These are phyloP conservation scores for Penicillium hesseltinei DNA, from an alignment of 2,329 filamentous ascomycete genomes.

Conservation along the genomic window DNA sequence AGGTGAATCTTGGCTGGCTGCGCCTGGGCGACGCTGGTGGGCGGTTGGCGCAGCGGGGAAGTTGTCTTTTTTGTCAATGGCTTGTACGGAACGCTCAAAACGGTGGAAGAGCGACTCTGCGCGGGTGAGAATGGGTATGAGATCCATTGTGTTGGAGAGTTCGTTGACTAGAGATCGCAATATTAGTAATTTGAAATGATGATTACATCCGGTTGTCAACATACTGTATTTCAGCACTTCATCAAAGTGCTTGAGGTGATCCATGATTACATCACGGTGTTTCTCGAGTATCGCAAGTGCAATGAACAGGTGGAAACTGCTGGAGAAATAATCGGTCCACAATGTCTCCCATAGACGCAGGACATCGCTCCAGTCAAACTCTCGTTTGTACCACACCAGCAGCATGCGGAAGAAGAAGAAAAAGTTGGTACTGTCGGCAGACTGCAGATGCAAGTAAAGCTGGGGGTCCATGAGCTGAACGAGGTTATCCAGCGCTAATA, in stretches of 20 bases:
- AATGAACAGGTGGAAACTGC: conserved; percentile 91
- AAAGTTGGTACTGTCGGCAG: conserved; percentile 94
- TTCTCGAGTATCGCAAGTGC: conserved; percentile 93
- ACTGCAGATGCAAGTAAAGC: conserved; percentile 84
- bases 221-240: conserved; percentile 94
- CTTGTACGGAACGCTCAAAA: conserved; percentile 85
- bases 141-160: conserved; percentile 86
- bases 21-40: conserved; percentile 48
- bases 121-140: conserved; percentile 78
- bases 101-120: conserved; percentile 85
- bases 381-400: conserved; percentile 97
- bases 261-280: conserved; percentile 94
- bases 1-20: conserved; percentile 15
- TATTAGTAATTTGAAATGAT: conserved; percentile 9
- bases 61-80: conserved; percentile 85
- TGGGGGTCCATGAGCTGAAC: conserved; percentile 96
- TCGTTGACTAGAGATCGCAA: conserved; percentile 70
- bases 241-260: conserved; percentile 89
- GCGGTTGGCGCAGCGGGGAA: conserved; percentile 63
- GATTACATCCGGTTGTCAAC: conserved; percentile 31
- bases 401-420: conserved; percentile 99
- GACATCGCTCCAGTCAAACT: conserved; percentile 87
- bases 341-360: conserved; percentile 85
- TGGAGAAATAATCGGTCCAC: conserved; percentile 89
- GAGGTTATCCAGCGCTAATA: conserved; percentile 86